phyloP scores from a whole-genome alignment of 2,329 filamentous ascomycete species.

The Blastomyces percursus region DNA sequence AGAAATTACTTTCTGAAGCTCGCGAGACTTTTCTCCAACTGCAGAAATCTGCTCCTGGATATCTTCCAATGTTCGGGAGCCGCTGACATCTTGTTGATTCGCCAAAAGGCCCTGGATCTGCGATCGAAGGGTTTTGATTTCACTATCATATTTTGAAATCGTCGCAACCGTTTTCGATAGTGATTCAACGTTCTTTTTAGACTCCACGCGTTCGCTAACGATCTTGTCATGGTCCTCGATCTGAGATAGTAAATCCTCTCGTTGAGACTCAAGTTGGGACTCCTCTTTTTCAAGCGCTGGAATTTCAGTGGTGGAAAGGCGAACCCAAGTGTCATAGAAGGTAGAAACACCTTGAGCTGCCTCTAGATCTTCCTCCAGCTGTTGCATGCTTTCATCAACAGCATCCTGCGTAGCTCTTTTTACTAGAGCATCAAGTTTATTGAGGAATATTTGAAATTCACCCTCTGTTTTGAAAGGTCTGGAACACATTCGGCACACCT shows the following conservation, averaged over 20 bases:
- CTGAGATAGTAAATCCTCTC: constrained; percentile 47
- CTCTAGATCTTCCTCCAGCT: constrained; percentile 52
- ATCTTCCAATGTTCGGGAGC: constrained; percentile 63
- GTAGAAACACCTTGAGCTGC: constrained; percentile 52
- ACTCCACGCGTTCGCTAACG: constrained; percentile 52
- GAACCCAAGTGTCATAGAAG: constrained; percentile 63
- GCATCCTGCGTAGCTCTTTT: constrained; percentile 44
- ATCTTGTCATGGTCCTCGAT: constrained; percentile 58
- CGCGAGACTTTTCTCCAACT: constrained; percentile 56
- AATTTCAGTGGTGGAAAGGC: constrained; percentile 57
- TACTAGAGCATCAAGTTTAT: constrained; percentile 52
- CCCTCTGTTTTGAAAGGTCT: constrained; percentile 52
- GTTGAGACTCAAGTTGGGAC: constrained; percentile 50
- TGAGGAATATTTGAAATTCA: constrained; percentile 52
- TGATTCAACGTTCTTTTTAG: constrained; percentile 61
- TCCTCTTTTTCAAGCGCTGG: constrained; percentile 57
- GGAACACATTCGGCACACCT: constrained; percentile 66
- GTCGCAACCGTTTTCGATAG: constrained; percentile 64
- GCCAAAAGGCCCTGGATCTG: constrained; percentile 66
- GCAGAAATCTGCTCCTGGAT: constrained; percentile 66
- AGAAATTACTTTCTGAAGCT: constrained; percentile 51
- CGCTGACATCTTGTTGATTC: constrained; percentile 59
- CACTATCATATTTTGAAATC: constrained; percentile 60
- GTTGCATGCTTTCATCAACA: constrained; percentile 51
- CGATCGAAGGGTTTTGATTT: constrained; percentile 58